phyloP scores from a whole-genome alignment of 192 early-diverging fungal genomes.

The Funneliformis geosporum region DNA sequence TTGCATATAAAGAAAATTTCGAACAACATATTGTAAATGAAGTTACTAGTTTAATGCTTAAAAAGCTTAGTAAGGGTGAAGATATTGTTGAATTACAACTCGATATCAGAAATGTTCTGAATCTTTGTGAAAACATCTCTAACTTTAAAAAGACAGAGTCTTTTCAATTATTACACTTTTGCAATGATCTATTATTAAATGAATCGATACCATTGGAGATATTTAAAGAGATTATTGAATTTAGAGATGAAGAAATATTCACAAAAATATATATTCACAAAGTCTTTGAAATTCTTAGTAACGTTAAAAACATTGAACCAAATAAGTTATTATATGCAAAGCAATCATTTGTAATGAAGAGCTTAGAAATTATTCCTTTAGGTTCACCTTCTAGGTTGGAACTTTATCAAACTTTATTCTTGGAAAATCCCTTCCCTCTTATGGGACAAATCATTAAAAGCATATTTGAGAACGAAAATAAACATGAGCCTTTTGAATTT shows the following conservation, averaged over 20 bases:
- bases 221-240: slow-evolving; percentile 2
- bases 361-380: slow-evolving; percentile 3
- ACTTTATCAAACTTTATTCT: slow-evolving; percentile 24
- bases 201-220: neutral
- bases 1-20: neutral
- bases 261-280: neutral
- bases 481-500: neutral
- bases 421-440: neutral
- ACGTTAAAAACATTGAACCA: neutral
- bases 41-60: neutral
- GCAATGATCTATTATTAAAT: slow-evolving; percentile 28
- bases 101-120: slow-evolving; percentile 8
- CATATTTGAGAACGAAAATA: slow-evolving; percentile 8
- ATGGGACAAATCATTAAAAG: slow-evolving; percentile 16
- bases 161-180: slow-evolving; percentile 13
- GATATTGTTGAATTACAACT: slow-evolving; percentile 1
- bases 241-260: neutral
- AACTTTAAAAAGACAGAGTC: too few relatives aligned
- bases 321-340: slow-evolving; percentile 20
- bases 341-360: slow-evolving; percentile 7
- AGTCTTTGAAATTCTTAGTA: slow-evolving; percentile 7
- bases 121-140: slow-evolving; percentile 9
- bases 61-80: neutral
- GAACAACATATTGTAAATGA: neutral
- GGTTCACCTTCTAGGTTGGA: neutral